These are phyloP conservation scores for Solanum hybrid DNA, from an alignment of 305 asterid species.

Conservation along the genomic window DNA sequence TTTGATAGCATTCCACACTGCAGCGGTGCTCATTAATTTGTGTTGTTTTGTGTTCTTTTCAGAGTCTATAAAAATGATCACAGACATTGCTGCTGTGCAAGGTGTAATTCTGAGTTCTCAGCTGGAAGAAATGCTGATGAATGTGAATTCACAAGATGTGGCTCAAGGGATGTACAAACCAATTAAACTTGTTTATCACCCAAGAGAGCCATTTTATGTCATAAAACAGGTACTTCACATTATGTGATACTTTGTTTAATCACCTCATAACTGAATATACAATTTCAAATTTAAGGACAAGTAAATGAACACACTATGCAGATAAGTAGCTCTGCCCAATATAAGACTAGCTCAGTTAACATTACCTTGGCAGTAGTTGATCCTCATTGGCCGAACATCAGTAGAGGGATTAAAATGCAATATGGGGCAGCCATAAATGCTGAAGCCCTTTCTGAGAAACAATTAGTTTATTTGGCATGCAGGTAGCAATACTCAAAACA, in stretches of 20 bases:
- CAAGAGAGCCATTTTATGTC: conserved; percentile 71
- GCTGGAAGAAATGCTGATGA: conserved; percentile 59
- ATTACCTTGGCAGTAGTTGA: neutral
- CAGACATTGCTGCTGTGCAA: conserved; percentile 69
- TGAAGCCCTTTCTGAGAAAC: neutral
- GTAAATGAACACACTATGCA: neutral
- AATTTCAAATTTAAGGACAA: neutral
- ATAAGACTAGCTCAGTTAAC: neutral
- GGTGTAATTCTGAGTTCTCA: conserved; percentile 76
- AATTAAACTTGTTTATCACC: conserved; percentile 59
- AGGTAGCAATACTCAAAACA: neutral
- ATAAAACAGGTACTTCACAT: conserved; percentile 48
- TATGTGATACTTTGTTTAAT: neutral
- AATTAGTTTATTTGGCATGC: neutral
- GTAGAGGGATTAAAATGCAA: neutral
- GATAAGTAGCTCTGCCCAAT: neutral
- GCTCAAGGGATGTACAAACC: conserved; percentile 50
- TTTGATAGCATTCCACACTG: neutral
- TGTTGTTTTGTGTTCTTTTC: conserved; percentile 9
- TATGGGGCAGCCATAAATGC: neutral
- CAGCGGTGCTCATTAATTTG: neutral
- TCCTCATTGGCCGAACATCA: neutral
- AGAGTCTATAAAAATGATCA: conserved; percentile 56
- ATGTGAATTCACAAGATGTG: conserved; percentile 43
- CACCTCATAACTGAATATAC: neutral